Conservation (phyloP, 192 early-diverging fungal genomes). For the Backusella liffmaniae region DNA sequence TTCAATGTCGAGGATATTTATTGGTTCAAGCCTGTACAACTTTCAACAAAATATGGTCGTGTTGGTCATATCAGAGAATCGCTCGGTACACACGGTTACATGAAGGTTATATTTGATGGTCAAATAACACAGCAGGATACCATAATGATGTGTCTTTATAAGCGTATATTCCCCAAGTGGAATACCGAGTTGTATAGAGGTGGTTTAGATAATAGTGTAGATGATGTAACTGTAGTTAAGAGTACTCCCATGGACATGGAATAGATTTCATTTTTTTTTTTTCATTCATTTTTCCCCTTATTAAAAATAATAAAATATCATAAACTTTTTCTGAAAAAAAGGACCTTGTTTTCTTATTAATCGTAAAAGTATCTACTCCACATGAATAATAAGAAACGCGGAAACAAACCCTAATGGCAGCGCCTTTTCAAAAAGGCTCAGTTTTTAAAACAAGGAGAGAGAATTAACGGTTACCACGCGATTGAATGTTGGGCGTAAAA, state of each 20-base stretch:
- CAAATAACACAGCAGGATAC: slow-evolving; percentile 91
- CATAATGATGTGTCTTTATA: slow-evolving; percentile 94
- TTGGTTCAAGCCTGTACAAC: slow-evolving; percentile 96
- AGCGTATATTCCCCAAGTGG: slow-evolving; percentile 97
- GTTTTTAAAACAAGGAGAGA: too few relatives aligned
- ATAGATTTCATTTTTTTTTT: slow-evolving; percentile 1
- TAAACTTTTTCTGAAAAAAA: background rate
- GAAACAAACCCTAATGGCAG: too few relatives aligned
- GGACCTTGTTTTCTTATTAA: too few relatives aligned
- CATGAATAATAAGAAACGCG: too few relatives aligned
- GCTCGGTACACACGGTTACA: slow-evolving; percentile 96
- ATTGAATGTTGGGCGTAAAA: background rate
- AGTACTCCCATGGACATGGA: slow-evolving; percentile 18
- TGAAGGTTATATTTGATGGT: slow-evolving; percentile 92
- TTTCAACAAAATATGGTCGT: slow-evolving; percentile 88
- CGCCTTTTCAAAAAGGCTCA: too few relatives aligned
- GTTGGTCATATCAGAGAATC: slow-evolving; percentile 91
- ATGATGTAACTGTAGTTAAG: slow-evolving; percentile 9
- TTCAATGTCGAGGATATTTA: slow-evolving; percentile 86
- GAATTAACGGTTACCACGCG: too few relatives aligned
- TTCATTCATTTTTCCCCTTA: background rate
- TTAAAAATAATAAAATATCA: background rate
- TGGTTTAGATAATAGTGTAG: slow-evolving; percentile 10
- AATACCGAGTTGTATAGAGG: slow-evolving; percentile 60
- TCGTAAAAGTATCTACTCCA: too few relatives aligned